Percentiles rank a stretch among this genome's conserved stretches.
These are phyloP conservation scores for Aurinia saxatilis DNA, from an alignment of 345 rosid species.

Conservation along the genomic window DNA sequence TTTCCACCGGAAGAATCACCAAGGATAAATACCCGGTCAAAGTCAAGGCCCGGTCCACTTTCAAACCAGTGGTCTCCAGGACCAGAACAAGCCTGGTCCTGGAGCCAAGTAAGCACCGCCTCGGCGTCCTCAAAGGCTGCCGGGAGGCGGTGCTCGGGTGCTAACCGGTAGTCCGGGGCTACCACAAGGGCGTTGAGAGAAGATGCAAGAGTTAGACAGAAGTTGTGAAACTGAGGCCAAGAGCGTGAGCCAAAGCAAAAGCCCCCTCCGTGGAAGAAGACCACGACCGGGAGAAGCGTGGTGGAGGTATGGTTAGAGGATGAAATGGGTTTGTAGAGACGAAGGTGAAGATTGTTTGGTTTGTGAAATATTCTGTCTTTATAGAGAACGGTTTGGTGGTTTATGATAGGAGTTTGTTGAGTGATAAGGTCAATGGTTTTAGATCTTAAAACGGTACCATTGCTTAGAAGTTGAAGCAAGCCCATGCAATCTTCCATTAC, in stretches of 20 bases:
- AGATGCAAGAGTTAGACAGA: conserved; percentile 55
- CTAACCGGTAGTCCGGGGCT: conserved; percentile 69
- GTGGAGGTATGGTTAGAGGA: neutral
- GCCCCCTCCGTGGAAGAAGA: conserved; percentile 79
- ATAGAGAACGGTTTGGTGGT: conserved; percentile 37
- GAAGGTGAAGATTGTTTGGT: conserved; percentile 47
- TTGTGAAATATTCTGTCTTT: conserved; percentile 51
- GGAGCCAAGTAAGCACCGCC: conserved; percentile 42
- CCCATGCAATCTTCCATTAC: conserved; percentile 65
- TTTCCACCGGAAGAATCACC: conserved; percentile 97
- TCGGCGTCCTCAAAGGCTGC: conserved; percentile 63
- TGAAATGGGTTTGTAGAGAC: conserved; percentile 49
- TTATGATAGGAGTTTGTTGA: conserved; percentile 23
- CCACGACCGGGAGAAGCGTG: conserved; percentile 30
- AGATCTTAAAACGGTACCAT: conserved; percentile 55
- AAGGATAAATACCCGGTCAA: conserved; percentile 46
- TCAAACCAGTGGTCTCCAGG: conserved; percentile 37
- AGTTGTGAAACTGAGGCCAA: conserved; percentile 76
- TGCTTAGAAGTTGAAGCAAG: conserved; percentile 48
- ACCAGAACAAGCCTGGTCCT: conserved; percentile 34
- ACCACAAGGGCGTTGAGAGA: conserved; percentile 51
- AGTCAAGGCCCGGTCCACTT: conserved; percentile 36
- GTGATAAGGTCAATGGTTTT: conserved; percentile 27
- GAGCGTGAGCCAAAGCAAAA: conserved; percentile 69
- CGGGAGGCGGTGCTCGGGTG: conserved; percentile 79